Base-by-base conservation (phyloP, 768 basidiomycete genomes). In the Lyophyllum semitale region DNA sequence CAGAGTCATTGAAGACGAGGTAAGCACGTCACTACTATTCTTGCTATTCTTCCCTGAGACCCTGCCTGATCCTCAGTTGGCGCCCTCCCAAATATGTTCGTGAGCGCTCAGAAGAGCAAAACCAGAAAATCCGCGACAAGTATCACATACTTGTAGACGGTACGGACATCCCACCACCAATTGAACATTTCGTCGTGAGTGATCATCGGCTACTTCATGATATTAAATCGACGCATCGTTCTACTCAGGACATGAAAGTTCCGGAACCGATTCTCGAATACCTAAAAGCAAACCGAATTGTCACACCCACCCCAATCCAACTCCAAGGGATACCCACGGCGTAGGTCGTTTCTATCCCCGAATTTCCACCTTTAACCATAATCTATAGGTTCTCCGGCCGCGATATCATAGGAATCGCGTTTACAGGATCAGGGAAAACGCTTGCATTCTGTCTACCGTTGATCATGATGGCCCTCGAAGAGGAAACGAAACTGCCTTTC, bases 371-470 rank as follows among this genome's bases (percentile, higher is more conserved):
- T 11, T 51, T 29, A 29, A 68, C 65, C 55, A 48, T 55, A 64
- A 64, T 23, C 54, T 55, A 30, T 66, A 95, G 94, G 30, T 98
- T 98, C 70, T 77, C 94, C 48, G 97, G 97, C 35, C 85, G 97
- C 58, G 97, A 99, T 69, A 89, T 98, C 76, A 99, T 98, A 59
- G 97, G 97, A 18, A 98, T 99, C 60, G 97, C 97, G 3, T 98
- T 98, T 74, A 99, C 97, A 23, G 97, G 97, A 35, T 98, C 96
- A 0, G 97, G 97, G 15, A 99, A 99, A 74, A 99, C 97, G 0
- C 84, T 99, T n/a, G 89, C 95, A 0, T 99, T 99, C 74, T 96
- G 94, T 60, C 77, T 99, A n/a, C 97, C 97, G 2, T 78, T 98
- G 23, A 95, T 98, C 61, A 98, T 99, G 97, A 78, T 91, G 61